Evolutionary conservation across 139 green algal genomes (phyloP).

Genomic region (Coccomyxa sp.): DNA sequence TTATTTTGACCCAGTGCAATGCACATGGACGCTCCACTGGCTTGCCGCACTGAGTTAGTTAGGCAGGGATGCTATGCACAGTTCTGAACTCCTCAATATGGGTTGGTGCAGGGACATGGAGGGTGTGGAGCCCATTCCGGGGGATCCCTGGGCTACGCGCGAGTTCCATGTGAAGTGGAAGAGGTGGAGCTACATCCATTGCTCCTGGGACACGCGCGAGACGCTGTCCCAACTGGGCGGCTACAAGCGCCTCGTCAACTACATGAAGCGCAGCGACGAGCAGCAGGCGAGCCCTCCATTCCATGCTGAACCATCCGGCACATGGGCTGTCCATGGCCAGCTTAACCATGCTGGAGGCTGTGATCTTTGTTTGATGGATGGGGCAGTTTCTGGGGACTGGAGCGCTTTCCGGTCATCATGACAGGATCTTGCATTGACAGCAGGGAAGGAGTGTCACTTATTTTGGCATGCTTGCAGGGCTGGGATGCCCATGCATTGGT

Average conservation of each 20-base stretch:
- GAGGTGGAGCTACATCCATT: constrained; percentile 79
- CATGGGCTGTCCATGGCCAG: too few species aligned
- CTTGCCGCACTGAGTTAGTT: too few species aligned
- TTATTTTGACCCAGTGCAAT: too few species aligned
- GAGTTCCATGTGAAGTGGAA: constrained; percentile 95
- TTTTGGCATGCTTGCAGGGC: neutral
- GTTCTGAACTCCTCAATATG: too few species aligned
- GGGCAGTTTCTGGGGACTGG: too few species aligned
- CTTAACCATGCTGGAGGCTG: too few species aligned
- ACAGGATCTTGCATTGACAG: neutral
- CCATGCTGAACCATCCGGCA: neutral
- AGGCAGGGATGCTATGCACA: too few species aligned
- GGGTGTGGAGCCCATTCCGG: constrained; percentile 19
- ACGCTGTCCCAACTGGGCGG: constrained; percentile 64
- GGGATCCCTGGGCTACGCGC: constrained; percentile 47
- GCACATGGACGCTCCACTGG: too few species aligned
- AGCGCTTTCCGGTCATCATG: neutral
- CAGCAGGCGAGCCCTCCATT: constrained; percentile 16
- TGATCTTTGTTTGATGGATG: too few species aligned
- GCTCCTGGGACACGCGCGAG: constrained; percentile 65
- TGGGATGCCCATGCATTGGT: neutral
- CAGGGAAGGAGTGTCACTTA: neutral
- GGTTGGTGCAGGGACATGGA: constrained; percentile 33
- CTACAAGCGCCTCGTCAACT: constrained; percentile 92
- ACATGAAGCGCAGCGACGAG: constrained; percentile 76